Evolutionary conservation across 805 yeast species (phyloP), one percentile per base, ranked within the genome.

Genomic region (Scheffersomyces spartinae): DNA sequence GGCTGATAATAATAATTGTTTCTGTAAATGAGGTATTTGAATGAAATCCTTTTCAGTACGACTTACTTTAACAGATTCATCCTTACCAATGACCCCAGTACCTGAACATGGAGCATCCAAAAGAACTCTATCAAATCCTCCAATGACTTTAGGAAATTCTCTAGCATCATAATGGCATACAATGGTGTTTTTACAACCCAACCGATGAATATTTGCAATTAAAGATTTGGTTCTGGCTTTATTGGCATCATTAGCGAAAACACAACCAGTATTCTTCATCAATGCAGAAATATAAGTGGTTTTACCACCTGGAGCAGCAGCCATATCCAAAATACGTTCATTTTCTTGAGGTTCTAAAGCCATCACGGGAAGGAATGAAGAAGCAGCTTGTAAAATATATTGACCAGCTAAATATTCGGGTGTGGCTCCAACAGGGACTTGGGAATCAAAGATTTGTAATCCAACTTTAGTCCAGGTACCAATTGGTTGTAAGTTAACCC

Each of bases 31-130:
- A 29, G 98, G 97, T 42, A 91, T 81, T 55, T 88, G 94, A 40
- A 88, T 77, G 56, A 88, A 91, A 55, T 91, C 99, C 55, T 85
- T 85, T 49, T 85, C 96, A 12, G 94, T 85, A 64, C 97, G 78
- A 35, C 80, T 77, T 9, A 81, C 77, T 56, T 91, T 91, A 34
- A 91, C 97, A 27, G 83, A 75, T 47, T 84, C 94, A 60, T 91
- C 98, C 61, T 91, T 91, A 33, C 95, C 91, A 47, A 91, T 91
- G 40, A 91, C 98, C 59, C 99, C 99, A 3, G 98, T 88, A 62
- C 99, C 99, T 5, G 98, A 85, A 60, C 99, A 91, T 38, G 99
- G 99, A 17, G 99, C 98, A 66, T 91, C 99, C 40, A 91, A 64
- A 36, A 91, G 61, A 20, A 91, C 75, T 55, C 98, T 74, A 52